Percentiles rank a stretch among this genome's conserved stretches.
Conservation (phyloP, 306 rosid species). For the Castanospermum australe region DNA sequence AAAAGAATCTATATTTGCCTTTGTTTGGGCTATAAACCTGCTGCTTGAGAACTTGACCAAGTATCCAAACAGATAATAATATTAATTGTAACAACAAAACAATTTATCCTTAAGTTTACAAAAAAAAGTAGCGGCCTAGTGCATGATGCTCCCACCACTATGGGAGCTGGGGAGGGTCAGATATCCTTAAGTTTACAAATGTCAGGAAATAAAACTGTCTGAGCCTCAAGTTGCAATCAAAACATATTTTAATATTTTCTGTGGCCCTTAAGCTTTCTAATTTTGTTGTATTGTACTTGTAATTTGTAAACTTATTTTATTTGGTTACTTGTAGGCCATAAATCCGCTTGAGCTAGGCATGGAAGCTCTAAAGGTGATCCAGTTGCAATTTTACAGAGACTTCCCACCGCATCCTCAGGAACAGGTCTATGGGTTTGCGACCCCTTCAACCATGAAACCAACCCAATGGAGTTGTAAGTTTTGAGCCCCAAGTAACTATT, state of each 20-base stretch:
- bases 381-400: slow-evolving; percentile 67
- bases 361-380: slow-evolving; percentile 92
- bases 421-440: slow-evolving; percentile 74
- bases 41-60: slow-evolving; percentile 6
- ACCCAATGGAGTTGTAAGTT: slow-evolving; percentile 96
- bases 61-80: neutral
- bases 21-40: neutral
- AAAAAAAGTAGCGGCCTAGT: no score
- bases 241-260: neutral
- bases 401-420: slow-evolving; percentile 96
- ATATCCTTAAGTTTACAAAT: neutral
- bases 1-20: neutral
- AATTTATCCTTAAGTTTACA: neutral
- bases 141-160: no score
- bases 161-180: no score
- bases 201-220: neutral
- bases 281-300: slow-evolving; percentile 19
- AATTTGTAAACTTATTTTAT: slow-evolving; percentile 14
- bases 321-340: slow-evolving; percentile 65
- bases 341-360: slow-evolving; percentile 85
- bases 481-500: neutral
- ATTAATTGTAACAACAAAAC: neutral
- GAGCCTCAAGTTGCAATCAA: neutral
- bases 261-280: neutral
- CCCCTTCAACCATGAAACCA: slow-evolving; percentile 98